These are phyloP conservation scores for Darksidea phi DNA, from an alignment of 495 filamentous ascomycete genomes.

Conservation along the genomic window DNA sequence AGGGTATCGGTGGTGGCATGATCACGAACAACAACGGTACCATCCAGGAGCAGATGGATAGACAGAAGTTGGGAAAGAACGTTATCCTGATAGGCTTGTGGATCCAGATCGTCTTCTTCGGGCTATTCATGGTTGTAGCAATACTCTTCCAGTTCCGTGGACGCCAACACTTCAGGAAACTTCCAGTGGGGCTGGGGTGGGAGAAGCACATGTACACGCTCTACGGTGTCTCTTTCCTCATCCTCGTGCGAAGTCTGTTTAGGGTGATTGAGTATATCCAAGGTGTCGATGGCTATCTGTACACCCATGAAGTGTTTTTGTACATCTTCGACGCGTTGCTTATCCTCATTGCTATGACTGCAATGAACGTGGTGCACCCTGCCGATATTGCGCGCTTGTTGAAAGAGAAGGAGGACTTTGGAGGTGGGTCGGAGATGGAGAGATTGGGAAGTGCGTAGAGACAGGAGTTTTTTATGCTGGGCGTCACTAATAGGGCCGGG, in stretches of 20 bases:
- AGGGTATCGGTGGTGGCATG: slow-evolving; percentile 45
- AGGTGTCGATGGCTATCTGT: slow-evolving; percentile 53
- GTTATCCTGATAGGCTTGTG: slow-evolving; percentile 48
- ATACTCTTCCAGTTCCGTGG: slow-evolving; percentile 47
- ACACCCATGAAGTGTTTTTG: slow-evolving; percentile 58
- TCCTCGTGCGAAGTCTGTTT: slow-evolving; percentile 62
- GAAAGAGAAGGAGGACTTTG: slow-evolving; percentile 10
- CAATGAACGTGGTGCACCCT: slow-evolving; percentile 52
- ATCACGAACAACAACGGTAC: slow-evolving; percentile 31
- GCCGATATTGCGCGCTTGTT: slow-evolving; percentile 32
- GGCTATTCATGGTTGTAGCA: slow-evolving; percentile 46
- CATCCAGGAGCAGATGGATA: not conserved
- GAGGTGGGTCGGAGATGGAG: not conserved
- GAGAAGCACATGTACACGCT: slow-evolving; percentile 51
- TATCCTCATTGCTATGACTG: slow-evolving; percentile 56
- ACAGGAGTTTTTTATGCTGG: no score
- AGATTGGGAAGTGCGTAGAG: not conserved
- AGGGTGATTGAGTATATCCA: slow-evolving; percentile 62
- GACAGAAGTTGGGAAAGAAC: slow-evolving; percentile 25
- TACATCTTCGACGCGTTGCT: slow-evolving; percentile 63
- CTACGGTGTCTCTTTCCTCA: slow-evolving; percentile 54
- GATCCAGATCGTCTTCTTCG: slow-evolving; percentile 49
- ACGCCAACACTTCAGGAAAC: slow-evolving; percentile 24
- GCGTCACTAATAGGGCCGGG: no score
- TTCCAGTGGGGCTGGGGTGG: slow-evolving; percentile 47